These are phyloP conservation scores for Sphenostylis stenocarpa DNA, from an alignment of 306 rosid species.

Conservation along the genomic window DNA sequence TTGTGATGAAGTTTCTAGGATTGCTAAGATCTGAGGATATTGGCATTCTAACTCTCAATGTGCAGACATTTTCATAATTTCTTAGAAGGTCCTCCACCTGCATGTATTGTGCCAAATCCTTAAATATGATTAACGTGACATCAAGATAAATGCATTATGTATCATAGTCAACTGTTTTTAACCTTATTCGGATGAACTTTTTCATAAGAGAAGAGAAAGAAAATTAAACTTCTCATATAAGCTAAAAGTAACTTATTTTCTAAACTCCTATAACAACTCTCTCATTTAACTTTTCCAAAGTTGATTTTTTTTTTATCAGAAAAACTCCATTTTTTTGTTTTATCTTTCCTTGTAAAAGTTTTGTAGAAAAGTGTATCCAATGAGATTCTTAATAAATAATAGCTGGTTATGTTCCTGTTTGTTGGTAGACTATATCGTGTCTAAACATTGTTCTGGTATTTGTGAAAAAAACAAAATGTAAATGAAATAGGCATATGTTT, in stretches of 20 bases:
- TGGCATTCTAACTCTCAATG: slow-evolving; percentile 72
- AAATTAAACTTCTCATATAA: too few species aligned
- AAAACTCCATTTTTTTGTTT: too few species aligned
- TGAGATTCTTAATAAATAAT: not conserved
- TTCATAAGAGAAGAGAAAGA: too few species aligned
- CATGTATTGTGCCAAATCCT: slow-evolving; percentile 23
- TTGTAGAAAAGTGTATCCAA: too few species aligned
- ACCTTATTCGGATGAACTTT: too few species aligned
- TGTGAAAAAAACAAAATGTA: not conserved
- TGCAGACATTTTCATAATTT: slow-evolving; percentile 64
- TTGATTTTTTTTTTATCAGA: too few species aligned
- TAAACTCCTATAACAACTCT: too few species aligned
- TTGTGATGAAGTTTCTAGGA: slow-evolving; percentile 79
- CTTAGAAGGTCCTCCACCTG: slow-evolving; percentile 68
- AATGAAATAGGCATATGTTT: not conserved
- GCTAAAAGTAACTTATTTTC: too few species aligned
- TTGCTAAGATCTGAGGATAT: slow-evolving; percentile 72
- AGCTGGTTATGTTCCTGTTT: not conserved
- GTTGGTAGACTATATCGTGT: not conserved
- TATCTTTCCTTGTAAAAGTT: too few species aligned
- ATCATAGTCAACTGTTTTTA: too few species aligned
- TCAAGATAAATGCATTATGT: slow-evolving; percentile 3
- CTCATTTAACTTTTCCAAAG: too few species aligned
- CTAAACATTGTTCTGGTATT: not conserved
- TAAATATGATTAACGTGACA: not conserved